Base-by-base conservation (phyloP, 1,139 yeast genomes). In the Yamadazyma sp. region DNA sequence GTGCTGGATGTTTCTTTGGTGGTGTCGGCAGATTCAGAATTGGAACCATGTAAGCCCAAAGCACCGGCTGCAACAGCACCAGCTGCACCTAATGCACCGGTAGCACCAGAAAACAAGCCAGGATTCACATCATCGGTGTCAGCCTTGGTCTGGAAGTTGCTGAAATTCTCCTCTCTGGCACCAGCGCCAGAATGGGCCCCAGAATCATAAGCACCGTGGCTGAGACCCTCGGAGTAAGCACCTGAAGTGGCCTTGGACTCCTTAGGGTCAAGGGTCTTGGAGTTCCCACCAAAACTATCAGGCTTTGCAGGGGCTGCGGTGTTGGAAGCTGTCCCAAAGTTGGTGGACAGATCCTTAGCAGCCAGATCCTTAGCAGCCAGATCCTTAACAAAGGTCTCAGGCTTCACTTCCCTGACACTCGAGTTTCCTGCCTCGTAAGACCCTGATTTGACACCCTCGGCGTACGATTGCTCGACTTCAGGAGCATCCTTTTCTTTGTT, bases 151-250 rank as follows among this genome's bases (percentile, higher is more conserved):
- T 23, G 30, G 22, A 6, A 20, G 22, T 20, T 20, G 5, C 8
- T 20, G 22, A 25, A 25, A n/a, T 36, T 31, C 20, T 48, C 51
- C 23, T 45, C 39, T 12, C 37, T 33, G 15, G 34, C 30, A 7
- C 16, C 36, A 5, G 37, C 17, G 15, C 58, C 57, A 12, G 52
- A 41, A 18, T 18, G 36, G 8, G 37, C 17, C 15, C 58, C 57
- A 12, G 52, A 41, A 18, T 53, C 55, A 41, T 53, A 52, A 15
- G 61, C 43, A 7, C 53, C 59, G 5, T 47, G 36, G 29, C 45
- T 44, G n/a, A 48, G 40, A 17, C 60, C 60, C 8, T 50, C 50
- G 12, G 44, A 37, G 34, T 56, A 56, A 28, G 57, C 46, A 5
- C 17, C n/a, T 6, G 10, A 4, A 6, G 17, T 5, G 14, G 30